Evolutionary conservation across 2,329 filamentous ascomycete species (phyloP).

Genomic region (Botrytis galanthina): DNA sequence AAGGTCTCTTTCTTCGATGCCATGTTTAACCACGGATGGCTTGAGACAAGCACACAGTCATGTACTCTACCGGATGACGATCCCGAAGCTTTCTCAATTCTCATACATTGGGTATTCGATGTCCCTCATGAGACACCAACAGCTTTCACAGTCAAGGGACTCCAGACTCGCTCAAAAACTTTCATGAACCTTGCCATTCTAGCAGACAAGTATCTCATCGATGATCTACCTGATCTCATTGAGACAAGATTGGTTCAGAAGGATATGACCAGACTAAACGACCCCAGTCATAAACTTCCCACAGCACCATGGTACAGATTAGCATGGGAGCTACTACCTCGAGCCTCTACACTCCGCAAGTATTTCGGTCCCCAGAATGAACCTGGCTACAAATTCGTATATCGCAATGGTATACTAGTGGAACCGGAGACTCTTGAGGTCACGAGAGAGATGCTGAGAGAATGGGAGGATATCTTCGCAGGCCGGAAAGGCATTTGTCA

Average conservation of each 20-base stretch:
- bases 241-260: background rate
- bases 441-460: background rate
- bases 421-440: background rate
- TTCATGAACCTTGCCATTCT: background rate
- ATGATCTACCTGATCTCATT: background rate
- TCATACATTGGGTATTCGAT: background rate
- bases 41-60: background rate
- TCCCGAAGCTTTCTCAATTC: background rate
- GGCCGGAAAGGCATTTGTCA: background rate
- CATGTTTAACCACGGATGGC: background rate
- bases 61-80: background rate
- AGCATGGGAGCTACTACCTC: background rate
- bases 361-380: background rate
- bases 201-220: background rate
- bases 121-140: background rate
- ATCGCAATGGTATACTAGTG: background rate
- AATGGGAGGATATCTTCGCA: background rate
- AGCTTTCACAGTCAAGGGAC: background rate
- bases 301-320: background rate
- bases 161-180: too few relatives aligned
- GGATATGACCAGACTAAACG: background rate
- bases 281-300: background rate
- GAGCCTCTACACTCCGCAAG: background rate
- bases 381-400: background rate
- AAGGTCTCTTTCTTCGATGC: background rate